Conservation (phyloP, 2,329 filamentous ascomycete species). For the Exophiala oligosperma region DNA sequence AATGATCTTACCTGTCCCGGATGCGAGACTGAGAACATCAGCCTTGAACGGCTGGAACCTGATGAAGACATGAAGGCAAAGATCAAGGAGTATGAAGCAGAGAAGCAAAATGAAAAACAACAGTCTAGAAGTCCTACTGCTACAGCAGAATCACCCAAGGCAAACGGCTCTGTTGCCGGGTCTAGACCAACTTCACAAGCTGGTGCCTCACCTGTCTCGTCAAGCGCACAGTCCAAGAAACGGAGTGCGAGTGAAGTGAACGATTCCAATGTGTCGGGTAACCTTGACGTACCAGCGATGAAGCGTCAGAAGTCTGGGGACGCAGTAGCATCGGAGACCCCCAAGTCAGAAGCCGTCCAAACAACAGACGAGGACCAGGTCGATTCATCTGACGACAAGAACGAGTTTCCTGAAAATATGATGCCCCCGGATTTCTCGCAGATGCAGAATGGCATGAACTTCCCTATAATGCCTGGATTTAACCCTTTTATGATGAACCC, state of each 20-base stretch:
- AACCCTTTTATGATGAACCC: slow-evolving; percentile 43
- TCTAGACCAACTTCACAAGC: slow-evolving; percentile 24
- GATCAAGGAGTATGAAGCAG: slow-evolving; percentile 71
- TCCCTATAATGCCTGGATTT: slow-evolving; percentile 28
- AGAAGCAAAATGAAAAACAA: slow-evolving; percentile 48
- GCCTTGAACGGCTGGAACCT: slow-evolving; percentile 85
- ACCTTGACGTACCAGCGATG: slow-evolving; percentile 35
- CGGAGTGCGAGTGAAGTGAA: slow-evolving; percentile 69
- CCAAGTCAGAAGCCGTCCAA: slow-evolving; percentile 29
- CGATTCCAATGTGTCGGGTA: slow-evolving; percentile 59
- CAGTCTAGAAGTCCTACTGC: slow-evolving; percentile 31
- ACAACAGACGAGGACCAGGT: slow-evolving; percentile 5
- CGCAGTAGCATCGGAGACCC: slow-evolving; percentile 35
- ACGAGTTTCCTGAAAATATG: slow-evolving; percentile 28
- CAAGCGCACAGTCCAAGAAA: slow-evolving; percentile 63
- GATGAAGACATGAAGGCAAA: slow-evolving; percentile 78
- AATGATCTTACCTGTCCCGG: slow-evolving; percentile 95
- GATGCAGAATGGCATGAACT: slow-evolving; percentile 29
- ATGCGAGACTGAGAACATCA: slow-evolving; percentile 85
- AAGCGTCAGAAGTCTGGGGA: slow-evolving; percentile 50
- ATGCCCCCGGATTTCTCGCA: slow-evolving; percentile 34
- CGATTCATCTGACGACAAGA: slow-evolving; percentile 16
- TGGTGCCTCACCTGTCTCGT: slow-evolving; percentile 24
- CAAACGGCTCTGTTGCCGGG: slow-evolving; percentile 7
- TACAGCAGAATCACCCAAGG: slow-evolving; percentile 22